phyloP scores from a whole-genome alignment of 2,329 filamentous ascomycete species.

The Penicillium sp. region DNA sequence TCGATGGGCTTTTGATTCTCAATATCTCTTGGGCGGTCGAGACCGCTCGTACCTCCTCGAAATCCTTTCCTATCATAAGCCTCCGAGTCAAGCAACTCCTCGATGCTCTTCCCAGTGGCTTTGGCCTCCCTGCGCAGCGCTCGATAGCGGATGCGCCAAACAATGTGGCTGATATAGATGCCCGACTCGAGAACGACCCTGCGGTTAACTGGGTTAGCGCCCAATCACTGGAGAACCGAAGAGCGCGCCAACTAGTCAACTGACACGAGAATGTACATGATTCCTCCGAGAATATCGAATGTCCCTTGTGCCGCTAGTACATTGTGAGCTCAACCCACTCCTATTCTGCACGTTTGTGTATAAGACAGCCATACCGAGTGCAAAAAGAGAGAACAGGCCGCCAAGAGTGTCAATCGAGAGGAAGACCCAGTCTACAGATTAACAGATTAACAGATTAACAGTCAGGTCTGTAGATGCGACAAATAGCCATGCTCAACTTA shows the following conservation, averaged over 20 bases:
- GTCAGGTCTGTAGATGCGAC: too few species aligned
- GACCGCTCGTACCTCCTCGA: neutral
- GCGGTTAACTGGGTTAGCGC: neutral
- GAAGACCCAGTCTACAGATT: slow-evolving; percentile 56
- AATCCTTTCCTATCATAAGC: too few species aligned
- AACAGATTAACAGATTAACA: too few species aligned
- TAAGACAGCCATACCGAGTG: slow-evolving; percentile 51
- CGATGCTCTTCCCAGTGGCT: slow-evolving; percentile 52
- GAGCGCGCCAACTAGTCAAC: slow-evolving; percentile 23
- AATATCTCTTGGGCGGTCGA: neutral
- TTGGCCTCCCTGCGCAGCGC: slow-evolving; percentile 54
- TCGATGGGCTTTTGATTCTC: slow-evolving; percentile 4
- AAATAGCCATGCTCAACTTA: slow-evolving; percentile 32
- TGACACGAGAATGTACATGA: slow-evolving; percentile 61
- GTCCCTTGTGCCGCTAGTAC: slow-evolving; percentile 55
- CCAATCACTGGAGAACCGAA: neutral
- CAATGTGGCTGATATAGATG: slow-evolving; percentile 58
- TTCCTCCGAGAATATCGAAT: slow-evolving; percentile 61
- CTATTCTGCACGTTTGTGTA: neutral
- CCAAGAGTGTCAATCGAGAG: slow-evolving; percentile 59
- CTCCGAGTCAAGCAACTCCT: slow-evolving; percentile 48
- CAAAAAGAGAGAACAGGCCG: slow-evolving; percentile 63
- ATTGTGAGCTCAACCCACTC: slow-evolving; percentile 13
- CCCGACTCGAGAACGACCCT: slow-evolving; percentile 59
- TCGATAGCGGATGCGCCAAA: slow-evolving; percentile 59